phyloP scores from a whole-genome alignment of 805 yeast species.

The Ogataea methanolica region DNA sequence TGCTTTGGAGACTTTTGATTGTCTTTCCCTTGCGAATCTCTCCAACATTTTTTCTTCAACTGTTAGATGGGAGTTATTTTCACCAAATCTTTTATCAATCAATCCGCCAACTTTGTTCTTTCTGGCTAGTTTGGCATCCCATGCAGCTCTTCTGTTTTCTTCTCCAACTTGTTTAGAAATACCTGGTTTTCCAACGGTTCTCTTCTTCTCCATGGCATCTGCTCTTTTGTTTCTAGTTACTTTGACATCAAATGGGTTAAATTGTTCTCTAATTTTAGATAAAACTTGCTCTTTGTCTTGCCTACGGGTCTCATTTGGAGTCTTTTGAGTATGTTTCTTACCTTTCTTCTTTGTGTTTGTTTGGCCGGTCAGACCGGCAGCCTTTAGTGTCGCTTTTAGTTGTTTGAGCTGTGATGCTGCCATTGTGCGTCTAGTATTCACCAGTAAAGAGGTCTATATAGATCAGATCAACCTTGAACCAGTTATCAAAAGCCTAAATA shows the following conservation, averaged over 20 bases:
- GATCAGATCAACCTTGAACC: too few species aligned
- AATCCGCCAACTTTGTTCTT: conserved; percentile 76
- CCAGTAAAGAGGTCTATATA: too few species aligned
- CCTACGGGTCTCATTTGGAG: conserved; percentile 62
- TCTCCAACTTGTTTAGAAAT: conserved; percentile 66
- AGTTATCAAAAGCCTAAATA: too few species aligned
- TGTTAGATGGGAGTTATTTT: conserved; percentile 61
- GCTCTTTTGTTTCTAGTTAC: conserved; percentile 61
- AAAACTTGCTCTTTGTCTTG: conserved; percentile 60
- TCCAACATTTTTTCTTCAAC: conserved; percentile 93
- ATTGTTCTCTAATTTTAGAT: conserved; percentile 66
- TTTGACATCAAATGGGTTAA: conserved; percentile 86
- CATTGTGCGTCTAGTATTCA: conserved; percentile 35
- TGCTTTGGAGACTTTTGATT: conserved; percentile 50
- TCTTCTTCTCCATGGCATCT: conserved; percentile 38
- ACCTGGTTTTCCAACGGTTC: conserved; percentile 65
- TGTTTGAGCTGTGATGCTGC: conserved; percentile 85
- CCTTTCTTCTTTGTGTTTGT: conserved; percentile 60
- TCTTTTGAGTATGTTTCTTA: conserved; percentile 41
- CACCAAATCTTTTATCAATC: conserved; percentile 90
- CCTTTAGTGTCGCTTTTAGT: conserved; percentile 70
- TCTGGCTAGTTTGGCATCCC: conserved; percentile 56
- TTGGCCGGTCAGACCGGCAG: conserved; percentile 83
- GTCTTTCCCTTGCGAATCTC: conserved; percentile 87
- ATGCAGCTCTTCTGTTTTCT: conserved; percentile 54